phyloP scores from a whole-genome alignment of 345 rosid species.

The Aquilaria malaccensis region DNA sequence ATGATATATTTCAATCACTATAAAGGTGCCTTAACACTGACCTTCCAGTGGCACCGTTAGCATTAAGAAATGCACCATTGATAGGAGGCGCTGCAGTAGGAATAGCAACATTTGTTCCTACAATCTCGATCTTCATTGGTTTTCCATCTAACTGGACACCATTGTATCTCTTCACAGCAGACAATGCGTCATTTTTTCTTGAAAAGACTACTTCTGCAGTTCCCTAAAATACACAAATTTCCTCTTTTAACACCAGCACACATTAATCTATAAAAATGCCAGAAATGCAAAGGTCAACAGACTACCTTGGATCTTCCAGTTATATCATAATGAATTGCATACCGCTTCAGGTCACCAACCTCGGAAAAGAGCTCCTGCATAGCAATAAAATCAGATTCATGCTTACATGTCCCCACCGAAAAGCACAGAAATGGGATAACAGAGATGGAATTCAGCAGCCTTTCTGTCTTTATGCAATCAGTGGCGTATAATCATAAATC shows the following conservation, averaged over 20 bases:
- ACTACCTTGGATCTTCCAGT: constrained; percentile 77
- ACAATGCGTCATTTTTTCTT: constrained; percentile 41
- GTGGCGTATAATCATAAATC: too few species aligned
- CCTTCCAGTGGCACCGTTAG: constrained; percentile 27
- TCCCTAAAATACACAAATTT: constrained; percentile 35
- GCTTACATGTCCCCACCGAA: neutral
- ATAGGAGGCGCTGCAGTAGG: constrained; percentile 17
- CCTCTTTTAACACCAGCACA: constrained; percentile 12
- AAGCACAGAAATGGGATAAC: neutral
- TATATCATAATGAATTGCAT: constrained; percentile 56
- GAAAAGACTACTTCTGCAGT: constrained; percentile 65
- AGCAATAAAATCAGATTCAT: constrained; percentile 7
- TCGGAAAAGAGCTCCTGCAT: constrained; percentile 62
- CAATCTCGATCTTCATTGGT: constrained; percentile 60
- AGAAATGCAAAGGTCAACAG: constrained; percentile 10
- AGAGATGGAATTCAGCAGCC: too few species aligned
- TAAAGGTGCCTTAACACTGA: constrained; percentile 4
- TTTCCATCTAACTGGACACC: constrained; percentile 71
- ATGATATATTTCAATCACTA: neutral
- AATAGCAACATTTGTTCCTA: constrained; percentile 32
- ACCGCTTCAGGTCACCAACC: constrained; percentile 64
- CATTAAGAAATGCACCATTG: constrained; percentile 24
- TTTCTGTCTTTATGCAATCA: too few species aligned
- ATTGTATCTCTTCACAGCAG: constrained; percentile 63
- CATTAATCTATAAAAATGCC: constrained; percentile 8